phyloP scores from a whole-genome alignment of 768 basidiomycete species.

The Naematelia encephala region DNA sequence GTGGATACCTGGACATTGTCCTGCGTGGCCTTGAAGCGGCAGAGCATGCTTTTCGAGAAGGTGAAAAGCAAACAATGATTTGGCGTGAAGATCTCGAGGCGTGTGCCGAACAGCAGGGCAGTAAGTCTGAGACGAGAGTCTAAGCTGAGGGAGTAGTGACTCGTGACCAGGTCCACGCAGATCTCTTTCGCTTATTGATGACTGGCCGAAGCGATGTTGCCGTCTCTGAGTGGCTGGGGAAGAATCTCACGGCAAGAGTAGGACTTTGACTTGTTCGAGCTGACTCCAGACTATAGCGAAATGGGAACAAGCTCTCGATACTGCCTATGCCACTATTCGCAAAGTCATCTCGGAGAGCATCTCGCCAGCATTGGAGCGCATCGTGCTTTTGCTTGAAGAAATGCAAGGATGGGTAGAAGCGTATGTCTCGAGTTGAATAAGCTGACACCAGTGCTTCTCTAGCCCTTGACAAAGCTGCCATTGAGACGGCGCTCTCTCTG shows the following conservation, averaged over 20 bases:
- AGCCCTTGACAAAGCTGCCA: constrained; percentile 1
- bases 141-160: constrained; percentile 13
- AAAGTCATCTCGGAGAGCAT: constrained; percentile 32
- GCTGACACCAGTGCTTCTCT: constrained; percentile 8
- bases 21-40: constrained; percentile 32
- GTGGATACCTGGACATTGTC: constrained; percentile 18
- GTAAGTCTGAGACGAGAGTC: constrained; percentile 17
- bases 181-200: constrained; percentile 38
- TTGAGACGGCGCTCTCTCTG: constrained; percentile 12
- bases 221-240: constrained; percentile 41
- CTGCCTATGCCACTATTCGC: constrained; percentile 21
- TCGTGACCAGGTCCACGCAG: constrained; percentile 30
- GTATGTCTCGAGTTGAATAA: constrained; percentile 7
- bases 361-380: constrained; percentile 28
- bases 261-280: constrained; percentile 5
- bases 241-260: constrained; percentile 34
- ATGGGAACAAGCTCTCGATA: constrained; percentile 31
- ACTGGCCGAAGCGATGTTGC: constrained; percentile 33
- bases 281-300: constrained; percentile 35
- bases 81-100: constrained; percentile 43
- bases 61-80: constrained; percentile 38
- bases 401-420: constrained; percentile 27
- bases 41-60: constrained; percentile 27
- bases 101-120: constrained; percentile 37
- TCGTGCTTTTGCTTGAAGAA: constrained; percentile 32